A percentile compares a stretch with the other conserved stretches of the same genome.
Evolutionary conservation across 2,329 filamentous ascomycete genomes (phyloP).

Genomic region (Cryphonectria radicalis): DNA sequence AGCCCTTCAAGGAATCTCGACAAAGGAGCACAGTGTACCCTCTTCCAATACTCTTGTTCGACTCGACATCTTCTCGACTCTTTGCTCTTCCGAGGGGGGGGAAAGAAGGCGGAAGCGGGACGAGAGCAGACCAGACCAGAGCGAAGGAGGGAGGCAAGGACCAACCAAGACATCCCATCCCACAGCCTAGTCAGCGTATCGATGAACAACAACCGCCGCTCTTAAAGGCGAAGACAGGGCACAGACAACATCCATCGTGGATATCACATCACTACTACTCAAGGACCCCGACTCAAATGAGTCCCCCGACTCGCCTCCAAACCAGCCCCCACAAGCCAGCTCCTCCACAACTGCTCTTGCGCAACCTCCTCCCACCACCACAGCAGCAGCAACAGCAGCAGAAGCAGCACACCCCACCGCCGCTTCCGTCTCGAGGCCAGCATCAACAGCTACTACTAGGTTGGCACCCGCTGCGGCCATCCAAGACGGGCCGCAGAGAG

Average conservation of each 20-base stretch:
- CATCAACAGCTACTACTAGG: constrained; percentile 18
- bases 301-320: constrained; percentile 58
- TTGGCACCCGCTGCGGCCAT: constrained; percentile 28
- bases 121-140: constrained; percentile 13
- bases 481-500: constrained; percentile 24
- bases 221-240: constrained; percentile 40
- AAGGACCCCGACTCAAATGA: constrained; percentile 76
- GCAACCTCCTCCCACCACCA: constrained; percentile 25
- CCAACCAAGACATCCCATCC: constrained; percentile 7
- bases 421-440: constrained; percentile 23
- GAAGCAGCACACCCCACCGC: constrained; percentile 27
- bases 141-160: constrained; percentile 11
- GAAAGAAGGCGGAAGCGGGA: constrained; percentile 19
- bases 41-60: constrained; percentile 11
- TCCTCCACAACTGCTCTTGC: constrained; percentile 43
- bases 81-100: constrained; percentile 13
- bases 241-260: constrained; percentile 73
- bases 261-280: constrained; percentile 90
- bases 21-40: constrained; percentile 9
- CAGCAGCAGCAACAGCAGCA: constrained; percentile 1
- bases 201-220: constrained; percentile 40
- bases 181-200: constrained; percentile 26
- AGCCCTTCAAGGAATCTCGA: constrained; percentile 5
- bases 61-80: constrained; percentile 10
- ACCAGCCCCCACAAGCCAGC: constrained; percentile 37